A percentile compares a stretch with the other conserved stretches of the same genome.
phyloP scores from a whole-genome alignment of 179 eudicot species.

The Camellia oleifera region DNA sequence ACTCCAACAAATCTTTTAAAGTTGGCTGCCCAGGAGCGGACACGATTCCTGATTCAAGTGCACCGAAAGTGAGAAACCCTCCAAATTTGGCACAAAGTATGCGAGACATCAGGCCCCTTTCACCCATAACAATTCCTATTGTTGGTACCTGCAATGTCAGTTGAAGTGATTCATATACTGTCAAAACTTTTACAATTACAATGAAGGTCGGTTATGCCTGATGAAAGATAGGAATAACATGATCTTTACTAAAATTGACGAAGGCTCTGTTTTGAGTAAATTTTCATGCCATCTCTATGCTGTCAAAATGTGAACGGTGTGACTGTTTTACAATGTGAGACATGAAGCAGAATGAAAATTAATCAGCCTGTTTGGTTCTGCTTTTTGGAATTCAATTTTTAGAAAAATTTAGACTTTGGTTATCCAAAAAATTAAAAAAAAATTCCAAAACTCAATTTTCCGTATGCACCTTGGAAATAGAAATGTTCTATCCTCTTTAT shows the following conservation, averaged over 20 bases:
- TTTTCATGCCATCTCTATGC: not conserved
- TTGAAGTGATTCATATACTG: not conserved
- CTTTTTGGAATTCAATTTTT: too few relatives aligned
- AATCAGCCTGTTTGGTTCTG: too few relatives aligned
- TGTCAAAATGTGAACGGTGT: not conserved
- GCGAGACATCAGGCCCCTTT: conserved; percentile 68
- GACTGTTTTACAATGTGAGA: too few relatives aligned
- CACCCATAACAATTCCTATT: conserved; percentile 89
- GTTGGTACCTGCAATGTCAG: conserved; percentile 59
- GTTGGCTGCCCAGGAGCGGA: conserved; percentile 94
- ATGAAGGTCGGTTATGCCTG: not conserved
- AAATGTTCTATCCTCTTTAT: too few relatives aligned
- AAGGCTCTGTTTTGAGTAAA: not conserved
- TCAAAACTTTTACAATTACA: not conserved
- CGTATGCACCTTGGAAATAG: too few relatives aligned
- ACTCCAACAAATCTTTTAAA: conserved; percentile 49
- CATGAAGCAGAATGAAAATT: too few relatives aligned
- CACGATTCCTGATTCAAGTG: conserved; percentile 57
- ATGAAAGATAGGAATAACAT: not conserved
- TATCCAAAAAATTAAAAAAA: too few relatives aligned
- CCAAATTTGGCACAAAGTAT: conserved; percentile 83
- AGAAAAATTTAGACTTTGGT: too few relatives aligned
- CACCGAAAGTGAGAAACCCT: conserved; percentile 80
- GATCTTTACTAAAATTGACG: not conserved
- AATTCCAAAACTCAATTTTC: too few relatives aligned